Evolutionary conservation across 768 basidiomycete genomes (phyloP), one percentile per base, ranked within the genome.

Genomic region (Auricularia auricula-judae): DNA sequence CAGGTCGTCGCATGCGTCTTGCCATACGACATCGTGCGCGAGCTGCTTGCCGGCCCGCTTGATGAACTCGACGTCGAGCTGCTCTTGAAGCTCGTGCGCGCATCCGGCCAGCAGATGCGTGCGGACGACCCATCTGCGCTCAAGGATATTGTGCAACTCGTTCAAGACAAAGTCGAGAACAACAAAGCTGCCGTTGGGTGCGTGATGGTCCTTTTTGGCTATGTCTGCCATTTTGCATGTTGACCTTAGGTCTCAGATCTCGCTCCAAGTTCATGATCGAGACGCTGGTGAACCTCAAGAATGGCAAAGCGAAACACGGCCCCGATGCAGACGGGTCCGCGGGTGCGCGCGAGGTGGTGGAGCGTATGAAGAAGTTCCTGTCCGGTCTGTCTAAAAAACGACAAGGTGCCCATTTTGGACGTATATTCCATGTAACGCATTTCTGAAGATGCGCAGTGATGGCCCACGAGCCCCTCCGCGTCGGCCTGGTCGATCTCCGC

Each of bases 231-330:
- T n/a, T 35, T 64, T 35, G 39, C 39, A 56, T 34, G 34, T 47
- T 63, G 56, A 23, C 39, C 63, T 47, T 64, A 35, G 21, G 47
- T 36, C 67, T 12, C 68, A 97, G 92, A 73, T 93, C 94, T 3
- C 88, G 97, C 53, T 89, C 92, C 11, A 84, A 85, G 18, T 98
- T 98, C 76, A 97, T 98, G 95, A 77, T 97, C 65, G 97, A 98
- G 75, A 95, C 92, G 0, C 79, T 99, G 36, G 84, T 82, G 4
- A 93, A 95, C 73, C 82, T 98, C 64, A 96, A 96, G 73, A 96
- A 93, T 72, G 96, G 95, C 76, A 94, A 90, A 73, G 69, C 83
- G 62, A 91, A 88, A 72, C 78, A 83, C 76, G 47, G 47, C 63
- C 80, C 81, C 4, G 83, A 81, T 54, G 75, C 77, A 1, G 81